Percentiles rank a stretch among this genome's conserved stretches.
Conservation (phyloP, 768 basidiomycete genomes). For the Boletus coccyginus region DNA sequence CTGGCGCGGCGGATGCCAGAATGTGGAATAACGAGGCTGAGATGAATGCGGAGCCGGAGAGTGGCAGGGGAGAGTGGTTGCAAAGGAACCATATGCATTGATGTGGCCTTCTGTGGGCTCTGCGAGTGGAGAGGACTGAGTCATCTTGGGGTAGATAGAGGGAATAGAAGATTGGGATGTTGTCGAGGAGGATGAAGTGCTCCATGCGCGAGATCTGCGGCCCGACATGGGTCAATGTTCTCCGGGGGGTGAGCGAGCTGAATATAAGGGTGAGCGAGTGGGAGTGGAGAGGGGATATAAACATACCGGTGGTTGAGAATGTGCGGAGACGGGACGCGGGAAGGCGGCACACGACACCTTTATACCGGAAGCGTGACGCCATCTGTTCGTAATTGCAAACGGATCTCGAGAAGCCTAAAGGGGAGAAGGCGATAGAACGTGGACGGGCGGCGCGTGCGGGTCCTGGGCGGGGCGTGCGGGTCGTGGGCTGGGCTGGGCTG, state of each 20-base stretch:
- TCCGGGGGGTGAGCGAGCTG: background rate
- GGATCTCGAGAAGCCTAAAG: constrained; percentile 1
- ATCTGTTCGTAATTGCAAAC: constrained; percentile 15
- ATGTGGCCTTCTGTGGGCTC: constrained; percentile 23
- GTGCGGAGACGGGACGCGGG: background rate
- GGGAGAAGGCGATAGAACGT: constrained; percentile 14
- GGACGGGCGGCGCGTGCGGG: too few relatives aligned
- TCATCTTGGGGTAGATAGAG: constrained; percentile 23
- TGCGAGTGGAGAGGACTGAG: constrained; percentile 21
- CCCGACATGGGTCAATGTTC: background rate
- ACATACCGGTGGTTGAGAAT: background rate
- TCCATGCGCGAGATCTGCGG: constrained; percentile 15
- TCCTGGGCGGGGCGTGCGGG: background rate
- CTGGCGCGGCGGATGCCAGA: background rate
- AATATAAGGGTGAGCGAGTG: background rate
- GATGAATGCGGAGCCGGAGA: constrained; percentile 26
- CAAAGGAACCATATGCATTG: constrained; percentile 38
- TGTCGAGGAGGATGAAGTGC: constrained; percentile 22
- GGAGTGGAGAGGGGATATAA: background rate
- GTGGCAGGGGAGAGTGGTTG: constrained; percentile 36
- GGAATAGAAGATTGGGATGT: constrained; percentile 25
- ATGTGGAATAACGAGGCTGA: constrained; percentile 17
- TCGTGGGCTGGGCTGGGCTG: too few relatives aligned
- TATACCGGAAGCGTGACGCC: constrained; percentile 15
- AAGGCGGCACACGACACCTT: constrained; percentile 26